phyloP scores from a whole-genome alignment of 1,139 yeast species.

The Saccharomyces hybrid region DNA sequence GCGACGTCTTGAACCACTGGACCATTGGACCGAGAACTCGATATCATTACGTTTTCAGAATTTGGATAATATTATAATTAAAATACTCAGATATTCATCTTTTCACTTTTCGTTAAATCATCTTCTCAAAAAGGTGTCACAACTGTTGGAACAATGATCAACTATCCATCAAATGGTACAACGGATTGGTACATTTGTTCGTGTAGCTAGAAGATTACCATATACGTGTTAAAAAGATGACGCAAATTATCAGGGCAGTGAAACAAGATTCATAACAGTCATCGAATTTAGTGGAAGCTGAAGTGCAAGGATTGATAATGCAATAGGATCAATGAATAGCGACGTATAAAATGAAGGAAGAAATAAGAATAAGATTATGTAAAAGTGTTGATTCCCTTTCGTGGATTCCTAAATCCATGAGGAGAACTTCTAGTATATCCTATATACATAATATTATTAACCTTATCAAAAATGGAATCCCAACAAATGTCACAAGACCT shows the following conservation, averaged over 20 bases:
- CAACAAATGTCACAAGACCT: too few relatives aligned
- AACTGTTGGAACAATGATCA: not conserved
- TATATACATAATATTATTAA: too few relatives aligned
- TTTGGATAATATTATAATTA: not conserved
- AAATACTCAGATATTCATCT: not conserved
- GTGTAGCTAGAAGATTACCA: not conserved
- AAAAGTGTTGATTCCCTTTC: too few relatives aligned
- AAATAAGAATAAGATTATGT: too few relatives aligned
- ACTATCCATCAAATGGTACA: not conserved
- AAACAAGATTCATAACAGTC: too few relatives aligned
- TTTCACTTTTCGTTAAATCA: not conserved
- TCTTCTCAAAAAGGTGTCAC: not conserved
- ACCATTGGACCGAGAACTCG: constrained; percentile 12
- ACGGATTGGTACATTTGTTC: not conserved
- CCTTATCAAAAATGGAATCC: too few relatives aligned
- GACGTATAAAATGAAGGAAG: too few relatives aligned
- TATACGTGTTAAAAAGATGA: not conserved
- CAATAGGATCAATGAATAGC: too few relatives aligned
- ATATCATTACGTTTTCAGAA: not conserved
- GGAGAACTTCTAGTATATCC: too few relatives aligned
- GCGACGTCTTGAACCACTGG: constrained; percentile 36
- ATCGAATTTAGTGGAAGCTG: too few relatives aligned
- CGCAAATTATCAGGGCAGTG: not conserved
- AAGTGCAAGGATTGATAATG: too few relatives aligned
- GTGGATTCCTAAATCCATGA: too few relatives aligned